These are phyloP conservation scores for Fusarium temperatum DNA, from an alignment of 2,329 filamentous ascomycete genomes.

Conservation along the genomic window DNA sequence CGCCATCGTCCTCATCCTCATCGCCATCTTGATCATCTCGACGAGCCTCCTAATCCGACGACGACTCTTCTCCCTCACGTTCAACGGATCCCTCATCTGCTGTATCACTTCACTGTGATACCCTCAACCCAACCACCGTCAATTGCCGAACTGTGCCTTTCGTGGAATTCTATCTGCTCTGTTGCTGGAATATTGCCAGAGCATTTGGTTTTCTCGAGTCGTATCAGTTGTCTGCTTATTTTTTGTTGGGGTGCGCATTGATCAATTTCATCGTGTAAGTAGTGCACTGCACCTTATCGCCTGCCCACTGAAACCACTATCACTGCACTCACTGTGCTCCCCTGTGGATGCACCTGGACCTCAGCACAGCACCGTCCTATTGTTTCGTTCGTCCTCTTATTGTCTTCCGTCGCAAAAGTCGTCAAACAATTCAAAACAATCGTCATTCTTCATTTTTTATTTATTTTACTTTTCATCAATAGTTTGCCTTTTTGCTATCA, in stretches of 20 bases:
- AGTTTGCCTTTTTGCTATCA: neutral
- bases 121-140: slow-evolving; percentile 2
- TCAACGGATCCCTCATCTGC: slow-evolving; percentile 6
- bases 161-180: slow-evolving; percentile 34
- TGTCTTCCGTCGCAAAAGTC: neutral
- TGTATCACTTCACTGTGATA: slow-evolving; percentile 36
- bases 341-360: slow-evolving; percentile 2
- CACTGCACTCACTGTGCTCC: slow-evolving; percentile 10
- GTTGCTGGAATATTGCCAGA: slow-evolving; percentile 55
- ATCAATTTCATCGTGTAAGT: slow-evolving; percentile 36
- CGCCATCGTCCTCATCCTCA: neutral
- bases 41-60: slow-evolving; percentile 27
- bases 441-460: neutral
- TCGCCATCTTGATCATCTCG: neutral
- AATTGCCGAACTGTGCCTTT: slow-evolving; percentile 32
- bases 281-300: neutral
- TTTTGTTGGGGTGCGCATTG: slow-evolving; percentile 14
- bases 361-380: neutral
- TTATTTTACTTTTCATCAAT: neutral
- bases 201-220: slow-evolving; percentile 31
- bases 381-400: neutral
- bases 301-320: neutral
- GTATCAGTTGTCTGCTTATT: slow-evolving; percentile 16
- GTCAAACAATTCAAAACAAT: slow-evolving; percentile 3
- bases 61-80: slow-evolving; percentile 8